Base-by-base conservation (phyloP, 2,329 filamentous ascomycete genomes). In the Sphaerostilbella broomeana region DNA sequence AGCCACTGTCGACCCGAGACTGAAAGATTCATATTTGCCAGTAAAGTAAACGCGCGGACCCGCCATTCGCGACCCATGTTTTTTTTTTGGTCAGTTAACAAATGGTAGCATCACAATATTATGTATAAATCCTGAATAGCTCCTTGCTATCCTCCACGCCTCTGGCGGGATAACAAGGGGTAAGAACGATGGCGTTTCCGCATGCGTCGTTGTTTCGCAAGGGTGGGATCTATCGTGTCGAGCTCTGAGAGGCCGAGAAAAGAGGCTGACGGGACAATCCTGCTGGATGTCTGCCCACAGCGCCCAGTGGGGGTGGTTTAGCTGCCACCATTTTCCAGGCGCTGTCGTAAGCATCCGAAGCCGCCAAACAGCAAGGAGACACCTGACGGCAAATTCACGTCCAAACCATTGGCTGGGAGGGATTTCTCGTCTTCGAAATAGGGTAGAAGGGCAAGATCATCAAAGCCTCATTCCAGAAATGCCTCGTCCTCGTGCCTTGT, bases 171-270 rank as follows among this genome's bases (percentile, higher is more conserved):
- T 26, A 31, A 25, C 30, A 39, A 39, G 35, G 35, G 25, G 29
- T 30, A 35, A 35, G 33, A 35, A 35, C 28, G 21, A 30, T 8
- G 39, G 34, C 40, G 28, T 31, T 31, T 22, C 9, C 24, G 16
- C 35, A 35, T 42, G 40, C 35, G 21, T 31, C 28, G 28, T 20
- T 34, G 20, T 6, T 21, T 19, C n/a, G n/a, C 35, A 38, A 35
- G 35, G 41, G 36, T 30, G 37, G 36, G 30, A 27, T 40, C 18
- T 50, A 45, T 58, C 56, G 56, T 59, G 56, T 59, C 56, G 50
- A 44, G 34, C 53, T 56, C 46, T 59, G 55, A 59, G 54, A 59
- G 56, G 56, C 50, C 48, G 45, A 33, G 35, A 38, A 25, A n/a
- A 41, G 32, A 41, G 35, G 35, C 42, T 42, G 32, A 34, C 31